Evolutionary conservation across 148 eudicot genomes (phyloP).

Genomic region (Nepenthes gracilis): DNA sequence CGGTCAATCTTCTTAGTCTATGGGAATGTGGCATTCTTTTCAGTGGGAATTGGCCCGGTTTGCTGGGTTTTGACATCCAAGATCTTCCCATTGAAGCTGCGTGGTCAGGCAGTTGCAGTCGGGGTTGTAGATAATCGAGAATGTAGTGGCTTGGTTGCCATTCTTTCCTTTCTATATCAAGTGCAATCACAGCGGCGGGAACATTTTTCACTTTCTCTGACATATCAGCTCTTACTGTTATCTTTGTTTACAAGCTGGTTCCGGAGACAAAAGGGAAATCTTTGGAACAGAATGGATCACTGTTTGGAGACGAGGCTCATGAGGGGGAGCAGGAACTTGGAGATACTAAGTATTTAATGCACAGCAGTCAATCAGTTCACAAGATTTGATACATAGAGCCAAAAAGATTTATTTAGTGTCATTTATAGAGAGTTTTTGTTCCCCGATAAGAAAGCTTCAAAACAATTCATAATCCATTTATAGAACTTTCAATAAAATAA

Average conservation of each 20-base stretch:
- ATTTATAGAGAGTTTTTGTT: no score
- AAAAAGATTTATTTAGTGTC: no score
- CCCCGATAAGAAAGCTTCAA: no score
- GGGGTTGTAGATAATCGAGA: conserved; percentile 66
- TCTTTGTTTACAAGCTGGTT: conserved; percentile 39
- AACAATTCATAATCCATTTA: no score
- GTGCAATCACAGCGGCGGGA: conserved; percentile 44
- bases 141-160: conserved; percentile 65
- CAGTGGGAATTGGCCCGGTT: conserved; percentile 69
- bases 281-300: conserved; percentile 55
- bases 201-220: conserved; percentile 51
- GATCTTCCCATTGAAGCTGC: conserved; percentile 55
- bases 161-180: conserved; percentile 59
- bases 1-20: conserved; percentile 46
- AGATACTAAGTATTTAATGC: conserved; percentile 39
- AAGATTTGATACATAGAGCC: no score
- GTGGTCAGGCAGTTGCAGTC: conserved; percentile 68
- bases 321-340: conserved; percentile 43
- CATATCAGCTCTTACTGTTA: conserved; percentile 47
- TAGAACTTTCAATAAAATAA: no score
- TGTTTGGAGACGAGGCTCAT: conserved; percentile 32
- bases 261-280: conserved; percentile 87
- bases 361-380: conserved; percentile 7
- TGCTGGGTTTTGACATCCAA: conserved; percentile 73
- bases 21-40: conserved; percentile 75